A percentile compares a stretch with the other conserved stretches of the same genome.
These are phyloP conservation scores for Berkeleyomyces basicola DNA, from an alignment of 2,329 filamentous ascomycete species.

Conservation along the genomic window DNA sequence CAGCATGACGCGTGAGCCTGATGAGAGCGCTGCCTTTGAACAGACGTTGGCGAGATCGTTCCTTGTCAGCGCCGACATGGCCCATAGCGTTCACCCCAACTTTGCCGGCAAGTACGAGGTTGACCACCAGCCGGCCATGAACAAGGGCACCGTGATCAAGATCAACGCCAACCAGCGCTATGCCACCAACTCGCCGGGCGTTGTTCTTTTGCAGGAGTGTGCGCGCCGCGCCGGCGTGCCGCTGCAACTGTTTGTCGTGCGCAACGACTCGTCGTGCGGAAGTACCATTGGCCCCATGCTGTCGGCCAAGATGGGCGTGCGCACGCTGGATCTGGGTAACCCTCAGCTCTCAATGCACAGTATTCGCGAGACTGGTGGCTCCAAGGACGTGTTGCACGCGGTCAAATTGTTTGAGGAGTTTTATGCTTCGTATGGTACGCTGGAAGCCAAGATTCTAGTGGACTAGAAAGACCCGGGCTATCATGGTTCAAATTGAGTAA, in stretches of 20 bases:
- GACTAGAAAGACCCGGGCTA: conserved; percentile 34
- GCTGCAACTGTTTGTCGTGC: conserved; percentile 86
- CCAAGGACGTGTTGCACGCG: conserved; percentile 72
- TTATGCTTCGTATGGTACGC: conserved; percentile 64
- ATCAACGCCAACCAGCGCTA: conserved; percentile 96
- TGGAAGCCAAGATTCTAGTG: conserved; percentile 70
- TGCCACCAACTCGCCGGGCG: conserved; percentile 88
- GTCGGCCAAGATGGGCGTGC: conserved; percentile 65
- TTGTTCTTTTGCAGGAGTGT: conserved; percentile 79
- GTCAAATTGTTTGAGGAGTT: conserved; percentile 78
- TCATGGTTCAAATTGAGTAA: neutral
- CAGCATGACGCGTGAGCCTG: conserved; percentile 38
- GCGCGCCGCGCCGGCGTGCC: conserved; percentile 62
- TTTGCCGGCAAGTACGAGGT: conserved; percentile 83
- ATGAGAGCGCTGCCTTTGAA: conserved; percentile 70
- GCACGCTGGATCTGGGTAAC: conserved; percentile 86
- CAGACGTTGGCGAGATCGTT: conserved; percentile 84
- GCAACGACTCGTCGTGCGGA: conserved; percentile 88
- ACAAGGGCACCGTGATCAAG: conserved; percentile 93
- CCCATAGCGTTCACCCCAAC: conserved; percentile 90
- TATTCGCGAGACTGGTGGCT: conserved; percentile 82
- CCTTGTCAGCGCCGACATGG: conserved; percentile 93
- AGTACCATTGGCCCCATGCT: conserved; percentile 98
- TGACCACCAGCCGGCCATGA: conserved; percentile 85
- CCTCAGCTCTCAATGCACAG: conserved; percentile 94